Evolutionary conservation across 768 basidiomycete genomes (phyloP).

Genomic region (Phylloporus arenicola): DNA sequence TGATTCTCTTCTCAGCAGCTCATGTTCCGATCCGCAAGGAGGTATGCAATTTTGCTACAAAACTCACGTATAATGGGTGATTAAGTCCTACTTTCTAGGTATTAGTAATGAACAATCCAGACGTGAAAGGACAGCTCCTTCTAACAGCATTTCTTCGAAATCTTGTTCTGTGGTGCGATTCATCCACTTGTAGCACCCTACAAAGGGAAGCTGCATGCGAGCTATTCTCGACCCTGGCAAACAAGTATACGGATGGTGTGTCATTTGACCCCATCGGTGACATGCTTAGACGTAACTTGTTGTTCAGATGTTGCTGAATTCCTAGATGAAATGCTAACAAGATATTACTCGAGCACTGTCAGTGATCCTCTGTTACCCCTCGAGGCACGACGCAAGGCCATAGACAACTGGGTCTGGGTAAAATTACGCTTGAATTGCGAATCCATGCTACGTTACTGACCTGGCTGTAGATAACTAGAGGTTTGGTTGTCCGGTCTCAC

Average conservation of each 20-base stretch:
- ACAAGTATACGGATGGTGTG: constrained; percentile 69
- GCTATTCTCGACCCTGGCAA: constrained; percentile 62
- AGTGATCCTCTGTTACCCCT: constrained; percentile 25
- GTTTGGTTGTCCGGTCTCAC: constrained; percentile 72
- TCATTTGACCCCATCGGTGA: background rate
- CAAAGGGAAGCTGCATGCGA: constrained; percentile 56
- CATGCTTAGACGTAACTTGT: background rate
- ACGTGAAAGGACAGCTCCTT: constrained; percentile 40
- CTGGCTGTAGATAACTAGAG: constrained; percentile 62
- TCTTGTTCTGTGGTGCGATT: constrained; percentile 58
- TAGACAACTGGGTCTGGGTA: constrained; percentile 70
- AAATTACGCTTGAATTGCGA: constrained; percentile 9
- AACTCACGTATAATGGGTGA: background rate
- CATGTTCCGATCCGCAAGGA: constrained; percentile 63
- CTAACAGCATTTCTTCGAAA: constrained; percentile 47
- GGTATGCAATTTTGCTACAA: constrained; percentile 33
- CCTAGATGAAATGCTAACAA: constrained; percentile 36
- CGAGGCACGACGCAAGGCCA: constrained; percentile 44
- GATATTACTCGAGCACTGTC: constrained; percentile 49
- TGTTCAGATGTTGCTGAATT: constrained; percentile 44
- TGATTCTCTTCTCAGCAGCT: constrained; percentile 62
- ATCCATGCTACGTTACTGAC: background rate
- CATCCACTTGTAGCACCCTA: constrained; percentile 38
- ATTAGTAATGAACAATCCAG: constrained; percentile 8
- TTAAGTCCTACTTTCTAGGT: constrained; percentile 37